These are phyloP conservation scores for Salvia rosmarinus DNA, from an alignment of 257 asterid genomes.

Conservation along the genomic window DNA sequence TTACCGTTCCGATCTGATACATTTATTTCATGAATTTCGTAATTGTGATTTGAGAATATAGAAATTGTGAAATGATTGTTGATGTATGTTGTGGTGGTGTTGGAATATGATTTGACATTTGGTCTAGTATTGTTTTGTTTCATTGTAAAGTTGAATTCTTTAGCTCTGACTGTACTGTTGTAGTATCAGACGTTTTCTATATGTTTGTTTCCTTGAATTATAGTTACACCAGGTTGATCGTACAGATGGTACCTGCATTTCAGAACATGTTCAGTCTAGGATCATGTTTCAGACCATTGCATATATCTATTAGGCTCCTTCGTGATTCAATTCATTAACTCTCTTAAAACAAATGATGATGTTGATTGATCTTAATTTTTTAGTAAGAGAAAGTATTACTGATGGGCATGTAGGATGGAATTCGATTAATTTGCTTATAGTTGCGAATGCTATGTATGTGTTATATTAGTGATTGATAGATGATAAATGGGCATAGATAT, in stretches of 20 bases:
- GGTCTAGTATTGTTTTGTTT: conserved; percentile 31
- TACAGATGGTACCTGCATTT: conserved; percentile 2
- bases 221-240: neutral
- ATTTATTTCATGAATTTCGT: conserved; percentile 25
- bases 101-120: conserved; percentile 31
- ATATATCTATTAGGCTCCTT: neutral
- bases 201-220: too few species aligned
- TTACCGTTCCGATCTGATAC: conserved; percentile 35
- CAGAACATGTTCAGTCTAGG: neutral
- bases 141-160: neutral
- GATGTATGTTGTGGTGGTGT: neutral
- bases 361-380: neutral
- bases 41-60: conserved; percentile 5
- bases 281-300: neutral
- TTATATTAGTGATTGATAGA: neutral
- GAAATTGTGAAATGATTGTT: conserved; percentile 1
- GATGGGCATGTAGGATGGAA: neutral
- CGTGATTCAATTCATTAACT: neutral
- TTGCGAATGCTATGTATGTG: too few species aligned
- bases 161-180: neutral
- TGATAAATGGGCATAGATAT: neutral
- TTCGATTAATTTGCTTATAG: neutral
- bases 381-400: neutral
- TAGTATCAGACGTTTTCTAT: neutral
- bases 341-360: neutral